A percentile compares a stretch with the other conserved stretches of the same genome.
Evolutionary conservation across 176 grass and related monocot species (phyloP).

Genomic region (Bothriochloa decipiens): DNA sequence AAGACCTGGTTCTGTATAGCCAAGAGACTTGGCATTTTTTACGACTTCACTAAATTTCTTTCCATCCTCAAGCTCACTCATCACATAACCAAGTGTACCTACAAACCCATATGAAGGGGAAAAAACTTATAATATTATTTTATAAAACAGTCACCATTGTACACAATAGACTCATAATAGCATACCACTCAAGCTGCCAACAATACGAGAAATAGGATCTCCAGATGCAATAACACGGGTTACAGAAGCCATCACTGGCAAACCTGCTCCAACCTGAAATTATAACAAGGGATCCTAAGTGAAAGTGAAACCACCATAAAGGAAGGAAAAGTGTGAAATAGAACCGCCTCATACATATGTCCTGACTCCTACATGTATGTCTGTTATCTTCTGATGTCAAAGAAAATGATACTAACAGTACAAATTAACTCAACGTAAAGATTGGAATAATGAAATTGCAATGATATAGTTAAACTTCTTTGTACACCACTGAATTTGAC

Average conservation of each 20-base stretch:
- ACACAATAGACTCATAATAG: constrained; percentile 22
- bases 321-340: background rate
- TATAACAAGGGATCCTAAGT: constrained; percentile 3
- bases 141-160: background rate
- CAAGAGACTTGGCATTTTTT: constrained; percentile 79
- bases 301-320: constrained; percentile 25
- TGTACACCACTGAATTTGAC: no score
- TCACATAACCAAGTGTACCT: constrained; percentile 97
- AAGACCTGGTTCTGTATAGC: constrained; percentile 93
- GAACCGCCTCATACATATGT: background rate
- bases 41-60: constrained; percentile 87
- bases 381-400: background rate
- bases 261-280: constrained; percentile 87
- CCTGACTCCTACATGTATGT: background rate
- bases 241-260: constrained; percentile 89
- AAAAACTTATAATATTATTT: background rate
- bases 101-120: constrained; percentile 2
- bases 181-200: constrained; percentile 91
- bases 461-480: background rate
- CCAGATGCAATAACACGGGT: constrained; percentile 76
- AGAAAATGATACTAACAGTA: background rate
- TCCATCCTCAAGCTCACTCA: constrained; percentile 91
- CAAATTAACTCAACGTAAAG: background rate
- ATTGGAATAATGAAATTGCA: background rate
- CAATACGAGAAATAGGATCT: constrained; percentile 78